A percentile compares a stretch with the other conserved stretches of the same genome.
Conservation (phyloP, 805 yeast genomes). For the Danielia oregonensis region DNA sequence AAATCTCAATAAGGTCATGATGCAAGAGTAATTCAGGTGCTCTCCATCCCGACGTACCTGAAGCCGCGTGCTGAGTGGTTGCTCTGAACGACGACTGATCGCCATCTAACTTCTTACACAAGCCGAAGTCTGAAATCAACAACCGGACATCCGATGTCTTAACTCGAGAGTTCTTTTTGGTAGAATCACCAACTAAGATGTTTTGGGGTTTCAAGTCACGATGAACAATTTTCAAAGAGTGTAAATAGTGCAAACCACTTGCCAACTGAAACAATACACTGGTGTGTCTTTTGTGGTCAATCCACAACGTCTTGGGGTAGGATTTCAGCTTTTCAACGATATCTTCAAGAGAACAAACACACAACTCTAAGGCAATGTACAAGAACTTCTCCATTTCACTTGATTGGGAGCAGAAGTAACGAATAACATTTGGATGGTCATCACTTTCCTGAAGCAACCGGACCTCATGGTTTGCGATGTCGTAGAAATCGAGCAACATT, state of each 20-base stretch:
- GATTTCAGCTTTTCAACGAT: constrained; percentile 56
- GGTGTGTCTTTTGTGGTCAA: constrained; percentile 25
- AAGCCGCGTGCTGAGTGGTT: constrained; percentile 84
- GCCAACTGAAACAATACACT: constrained; percentile 71
- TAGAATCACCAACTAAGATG: constrained; percentile 73
- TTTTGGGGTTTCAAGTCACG: constrained; percentile 94
- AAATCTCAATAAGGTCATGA: constrained; percentile 34
- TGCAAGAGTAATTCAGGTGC: constrained; percentile 79
- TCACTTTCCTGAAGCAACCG: constrained; percentile 87
- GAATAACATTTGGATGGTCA: constrained; percentile 90
- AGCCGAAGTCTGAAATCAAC: constrained; percentile 91
- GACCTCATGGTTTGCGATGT: constrained; percentile 90
- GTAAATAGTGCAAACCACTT: constrained; percentile 81
- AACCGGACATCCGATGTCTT: constrained; percentile 44
- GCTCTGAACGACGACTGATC: constrained; percentile 94
- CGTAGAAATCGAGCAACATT: constrained; percentile 89
- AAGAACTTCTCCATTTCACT: constrained; percentile 69
- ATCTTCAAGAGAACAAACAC: constrained; percentile 86
- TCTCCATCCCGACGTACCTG: constrained; percentile 96
- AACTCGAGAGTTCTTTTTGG: constrained; percentile 6
- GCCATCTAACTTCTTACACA: constrained; percentile 85
- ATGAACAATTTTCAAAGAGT: constrained; percentile 87
- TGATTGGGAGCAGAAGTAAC: constrained; percentile 91
- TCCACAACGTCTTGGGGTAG: constrained; percentile 36
- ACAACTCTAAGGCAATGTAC: constrained; percentile 89